phyloP scores from a whole-genome alignment of 345 rosid genomes.

The Psidium guajava region DNA sequence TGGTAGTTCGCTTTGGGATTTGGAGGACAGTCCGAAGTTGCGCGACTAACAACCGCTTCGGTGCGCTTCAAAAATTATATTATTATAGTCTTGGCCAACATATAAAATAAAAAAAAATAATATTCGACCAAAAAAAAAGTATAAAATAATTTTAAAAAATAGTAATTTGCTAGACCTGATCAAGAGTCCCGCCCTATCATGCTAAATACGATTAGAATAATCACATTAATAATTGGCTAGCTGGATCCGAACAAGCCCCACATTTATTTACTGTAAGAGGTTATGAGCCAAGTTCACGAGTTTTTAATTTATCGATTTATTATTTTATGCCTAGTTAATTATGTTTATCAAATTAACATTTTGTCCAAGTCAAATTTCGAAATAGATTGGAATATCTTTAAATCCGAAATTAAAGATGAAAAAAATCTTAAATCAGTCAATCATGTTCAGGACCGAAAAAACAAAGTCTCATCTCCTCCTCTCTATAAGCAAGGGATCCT shows the following conservation, averaged over 20 bases:
- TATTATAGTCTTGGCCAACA: neutral
- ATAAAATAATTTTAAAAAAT: no score
- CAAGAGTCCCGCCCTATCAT: neutral
- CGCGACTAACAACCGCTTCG: neutral
- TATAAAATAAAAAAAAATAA: neutral
- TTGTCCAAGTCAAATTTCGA: neutral
- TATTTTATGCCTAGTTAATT: neutral
- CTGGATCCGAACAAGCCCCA: accelerated
- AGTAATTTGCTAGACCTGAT: neutral
- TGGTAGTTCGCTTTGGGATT: neutral
- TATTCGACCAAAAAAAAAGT: neutral
- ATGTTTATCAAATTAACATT: neutral
- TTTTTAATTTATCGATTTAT: neutral
- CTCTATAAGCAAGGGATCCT: neutral
- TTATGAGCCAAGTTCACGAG: neutral
- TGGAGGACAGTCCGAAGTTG: no score
- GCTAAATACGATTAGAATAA: neutral
- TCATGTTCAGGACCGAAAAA: neutral
- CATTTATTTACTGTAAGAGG: neutral
- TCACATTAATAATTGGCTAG: neutral
- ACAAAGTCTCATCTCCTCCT: neutral
- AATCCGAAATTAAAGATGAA: neutral
- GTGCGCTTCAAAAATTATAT: neutral
- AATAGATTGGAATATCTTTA: neutral
- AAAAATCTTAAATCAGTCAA: neutral